Evolutionary conservation across 139 green algal genomes (phyloP), one percentile per base, ranked within the genome.

Genomic region (Pleodorina starrii): DNA sequence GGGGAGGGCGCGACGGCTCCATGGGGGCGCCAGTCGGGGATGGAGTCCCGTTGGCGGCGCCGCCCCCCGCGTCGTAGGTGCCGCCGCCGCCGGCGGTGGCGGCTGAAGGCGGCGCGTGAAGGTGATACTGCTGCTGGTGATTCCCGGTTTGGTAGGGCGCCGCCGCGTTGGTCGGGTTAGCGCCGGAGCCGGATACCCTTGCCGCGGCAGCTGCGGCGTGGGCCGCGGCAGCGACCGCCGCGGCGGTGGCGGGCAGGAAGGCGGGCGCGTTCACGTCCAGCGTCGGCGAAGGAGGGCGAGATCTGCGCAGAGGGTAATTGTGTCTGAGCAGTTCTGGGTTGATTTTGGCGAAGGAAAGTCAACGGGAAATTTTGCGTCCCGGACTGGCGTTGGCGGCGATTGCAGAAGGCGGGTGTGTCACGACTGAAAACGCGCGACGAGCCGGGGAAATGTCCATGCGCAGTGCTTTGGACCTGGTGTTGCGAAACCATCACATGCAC

Each of bases 251-350:
- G 2, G 82, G 82, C 60, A 42, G 29, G 66, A 88, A 88, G 32
- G 82, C 82, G 32, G 82, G 82, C 2, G 82, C 82, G 44, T 51
- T 54, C 16, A 40, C 32, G 82, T 88, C 66, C 23, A 88, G 43
- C 43, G 63, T 46, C 4, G 82, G 82, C 16, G 82, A 88, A 35
- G 16, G 44, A 19, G 82, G 29, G 44, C 82, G 66, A 5, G 82
- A 38, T 46, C 82, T 88, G 60, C 1, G n/a, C n/a, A n/a, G n/a
- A n/a, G n/a, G n/a, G n/a, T n/a, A n/a, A n/a, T n/a, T n/a, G n/a
- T n/a, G n/a, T n/a, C n/a, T n/a, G n/a, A n/a, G n/a, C n/a, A n/a
- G n/a, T n/a, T n/a, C n/a, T n/a, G n/a, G n/a, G n/a, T n/a, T n/a
- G n/a, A n/a, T n/a, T n/a, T n/a, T n/a, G n/a, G n/a, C n/a, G n/a